phyloP scores from a whole-genome alignment of 2,329 filamentous ascomycete genomes.

The Aschersonia sp. region DNA sequence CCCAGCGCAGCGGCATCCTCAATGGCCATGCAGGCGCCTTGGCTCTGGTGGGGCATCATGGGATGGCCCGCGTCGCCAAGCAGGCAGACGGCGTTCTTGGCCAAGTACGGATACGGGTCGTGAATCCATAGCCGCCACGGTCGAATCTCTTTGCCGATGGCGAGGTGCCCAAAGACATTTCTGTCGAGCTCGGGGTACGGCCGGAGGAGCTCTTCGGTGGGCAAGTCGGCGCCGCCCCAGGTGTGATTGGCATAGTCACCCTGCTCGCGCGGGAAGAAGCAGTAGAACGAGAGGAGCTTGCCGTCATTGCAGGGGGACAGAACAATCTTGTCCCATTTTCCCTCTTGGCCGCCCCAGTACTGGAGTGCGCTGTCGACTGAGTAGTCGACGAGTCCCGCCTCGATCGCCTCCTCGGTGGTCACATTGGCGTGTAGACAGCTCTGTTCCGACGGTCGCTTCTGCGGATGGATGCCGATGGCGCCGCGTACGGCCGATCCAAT shows the following conservation, averaged over 20 bases:
- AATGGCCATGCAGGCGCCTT: slow-evolving; percentile 52
- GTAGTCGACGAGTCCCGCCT: slow-evolving; percentile 47
- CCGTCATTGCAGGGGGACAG: slow-evolving; percentile 54
- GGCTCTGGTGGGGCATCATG: slow-evolving; percentile 53
- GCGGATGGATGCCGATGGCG: slow-evolving; percentile 47
- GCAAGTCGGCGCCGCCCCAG: slow-evolving; percentile 38
- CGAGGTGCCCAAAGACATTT: slow-evolving; percentile 40
- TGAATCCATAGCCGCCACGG: slow-evolving; percentile 52
- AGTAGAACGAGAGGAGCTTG: slow-evolving; percentile 52
- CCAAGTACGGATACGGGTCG: slow-evolving; percentile 41
- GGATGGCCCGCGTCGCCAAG: slow-evolving; percentile 54
- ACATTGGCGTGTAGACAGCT: slow-evolving; percentile 54
- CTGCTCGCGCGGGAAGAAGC: slow-evolving; percentile 43
- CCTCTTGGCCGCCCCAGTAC: slow-evolving; percentile 55
- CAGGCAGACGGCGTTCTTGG: slow-evolving; percentile 36
- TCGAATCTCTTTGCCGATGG: slow-evolving; percentile 45
- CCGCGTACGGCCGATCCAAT: slow-evolving; percentile 50
- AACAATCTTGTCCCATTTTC: slow-evolving; percentile 54
- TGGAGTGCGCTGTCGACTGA: slow-evolving; percentile 45
- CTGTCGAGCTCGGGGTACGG: slow-evolving; percentile 45
- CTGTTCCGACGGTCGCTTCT: slow-evolving; percentile 42
- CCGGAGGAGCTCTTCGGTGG: slow-evolving; percentile 42
- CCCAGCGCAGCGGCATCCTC: slow-evolving; percentile 50
- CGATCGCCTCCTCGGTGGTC: slow-evolving; percentile 41
- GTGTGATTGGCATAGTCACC: slow-evolving; percentile 46